phyloP scores from a whole-genome alignment of 495 filamentous ascomycete species.

The Beverwykella pulmonaria region DNA sequence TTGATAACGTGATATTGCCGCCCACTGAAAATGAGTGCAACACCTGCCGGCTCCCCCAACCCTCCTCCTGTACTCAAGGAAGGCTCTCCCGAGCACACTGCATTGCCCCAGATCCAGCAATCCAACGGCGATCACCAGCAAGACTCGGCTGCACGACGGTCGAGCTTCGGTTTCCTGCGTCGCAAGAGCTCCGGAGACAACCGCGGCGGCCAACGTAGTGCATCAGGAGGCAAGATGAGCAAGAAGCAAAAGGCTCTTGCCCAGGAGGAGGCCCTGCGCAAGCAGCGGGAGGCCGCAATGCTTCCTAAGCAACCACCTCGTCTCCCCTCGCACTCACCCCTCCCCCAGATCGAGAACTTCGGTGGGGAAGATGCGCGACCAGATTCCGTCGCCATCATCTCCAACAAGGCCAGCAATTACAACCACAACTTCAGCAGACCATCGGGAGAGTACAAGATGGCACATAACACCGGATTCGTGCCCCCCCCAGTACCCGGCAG shows the following conservation, averaged over 20 bases:
- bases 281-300: conserved; percentile 62
- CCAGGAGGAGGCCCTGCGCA: conserved; percentile 68
- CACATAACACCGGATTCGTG: conserved; percentile 31
- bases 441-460: conserved; percentile 34
- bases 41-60: conserved; percentile 23
- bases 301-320: conserved; percentile 73
- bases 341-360: conserved; percentile 68
- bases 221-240: conserved; percentile 64
- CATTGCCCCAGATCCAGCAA: conserved; percentile 29
- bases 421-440: conserved; percentile 40
- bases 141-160: conserved; percentile 25
- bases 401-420: conserved; percentile 53
- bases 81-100: conserved; percentile 35
- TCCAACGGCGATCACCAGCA: conserved; percentile 28
- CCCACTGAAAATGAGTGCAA: conserved; percentile 26
- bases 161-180: conserved; percentile 43
- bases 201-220: conserved; percentile 31
- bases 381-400: conserved; percentile 66
- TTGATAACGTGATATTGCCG: conserved; percentile 28
- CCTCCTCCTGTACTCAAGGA: conserved; percentile 12
- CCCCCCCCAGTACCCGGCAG: conserved; percentile 57
- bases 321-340: conserved; percentile 74
- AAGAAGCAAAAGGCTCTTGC: conserved; percentile 65
- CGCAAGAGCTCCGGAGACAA: conserved; percentile 40
- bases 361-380: conserved; percentile 68